These are phyloP conservation scores for Elongisporangium prolatum DNA, from an alignment of 352 stramenopile species.

Conservation along the genomic window DNA sequence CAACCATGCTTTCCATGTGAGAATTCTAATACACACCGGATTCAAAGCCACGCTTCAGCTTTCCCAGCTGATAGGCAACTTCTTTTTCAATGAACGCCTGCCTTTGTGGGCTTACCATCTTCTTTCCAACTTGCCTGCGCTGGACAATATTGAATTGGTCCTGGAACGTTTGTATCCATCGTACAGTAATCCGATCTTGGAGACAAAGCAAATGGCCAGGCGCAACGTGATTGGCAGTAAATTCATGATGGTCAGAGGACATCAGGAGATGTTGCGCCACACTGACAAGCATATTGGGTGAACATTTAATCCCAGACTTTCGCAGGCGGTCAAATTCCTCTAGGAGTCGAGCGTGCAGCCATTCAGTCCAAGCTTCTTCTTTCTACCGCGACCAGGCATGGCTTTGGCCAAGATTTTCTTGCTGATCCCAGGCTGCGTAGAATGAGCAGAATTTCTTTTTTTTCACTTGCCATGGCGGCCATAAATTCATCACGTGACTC, in stretches of 20 bases:
- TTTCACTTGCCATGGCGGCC: neutral
- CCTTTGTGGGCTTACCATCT: neutral
- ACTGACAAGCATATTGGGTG: neutral
- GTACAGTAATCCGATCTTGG: neutral
- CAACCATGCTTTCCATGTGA: constrained; percentile 7
- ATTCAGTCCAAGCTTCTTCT: neutral
- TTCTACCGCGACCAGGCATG: neutral
- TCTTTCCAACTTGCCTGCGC: neutral
- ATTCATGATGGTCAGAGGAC: neutral
- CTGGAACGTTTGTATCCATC: neutral
- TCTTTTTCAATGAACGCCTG: constrained; percentile 4
- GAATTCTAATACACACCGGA: neutral
- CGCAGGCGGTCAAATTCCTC: constrained; percentile 1
- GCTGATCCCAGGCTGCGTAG: neutral
- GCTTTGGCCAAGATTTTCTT: neutral
- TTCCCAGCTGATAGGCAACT: constrained; percentile 4
- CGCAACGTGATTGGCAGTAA: neutral
- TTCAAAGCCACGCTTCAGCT: constrained; percentile 1
- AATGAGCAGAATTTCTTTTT: neutral
- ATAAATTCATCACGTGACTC: neutral
- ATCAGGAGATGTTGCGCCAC: neutral
- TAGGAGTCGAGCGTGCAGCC: constrained; percentile 1
- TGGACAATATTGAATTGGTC: too few species aligned
- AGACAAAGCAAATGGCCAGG: neutral
- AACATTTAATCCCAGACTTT: constrained; percentile 1